Evolutionary conservation across 257 asterid species (phyloP), one percentile per base, ranked within the genome.

Genomic region (Nicotiana otophora): DNA sequence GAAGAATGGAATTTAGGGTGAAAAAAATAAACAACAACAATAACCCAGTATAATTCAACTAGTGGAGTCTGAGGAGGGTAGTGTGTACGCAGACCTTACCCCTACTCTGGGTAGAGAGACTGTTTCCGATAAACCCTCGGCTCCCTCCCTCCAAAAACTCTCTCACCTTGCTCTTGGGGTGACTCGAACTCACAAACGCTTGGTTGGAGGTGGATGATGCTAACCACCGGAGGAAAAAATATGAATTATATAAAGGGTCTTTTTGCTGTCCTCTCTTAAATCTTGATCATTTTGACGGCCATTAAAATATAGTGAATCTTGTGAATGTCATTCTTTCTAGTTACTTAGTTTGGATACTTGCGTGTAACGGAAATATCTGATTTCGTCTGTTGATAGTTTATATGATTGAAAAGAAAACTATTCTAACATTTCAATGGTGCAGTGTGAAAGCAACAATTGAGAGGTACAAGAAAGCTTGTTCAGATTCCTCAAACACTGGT

Each of bases 361-460:
- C 19, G 36, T 69, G 53, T 68, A 68, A 34, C 20, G 51, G 15
- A 33, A 65, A 33, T 68, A 36, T 19, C 28, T 36, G 77, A 69
- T 69, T 69, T 4, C 11, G 57, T 36, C 5, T 39, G 10, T 70
- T 11, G 1, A 70, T 42, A 42, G 20, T 36, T 1, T 39, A 2
- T 10, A 26, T 48, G 80, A 75, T 75, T 51, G 80, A 26, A 7
- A 48, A 51, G 80, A 75, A 8, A 75, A 20, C 46, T 20, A 51
- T 75, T 72, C 63, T 75, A 75, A 75, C 42, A 74, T 48, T 9
- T 64, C 12, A 4, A 80, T 87, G 84, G 9, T 84, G 63, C 91
- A 96, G 99, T 90, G 99, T 95, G 58, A 95, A 92, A 86, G 98
- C 85, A 82, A 95, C 97, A 75, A 92, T 95, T 70, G 97, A 95